phyloP scores from a whole-genome alignment of 345 rosid species.

The Cardamine occulta region DNA sequence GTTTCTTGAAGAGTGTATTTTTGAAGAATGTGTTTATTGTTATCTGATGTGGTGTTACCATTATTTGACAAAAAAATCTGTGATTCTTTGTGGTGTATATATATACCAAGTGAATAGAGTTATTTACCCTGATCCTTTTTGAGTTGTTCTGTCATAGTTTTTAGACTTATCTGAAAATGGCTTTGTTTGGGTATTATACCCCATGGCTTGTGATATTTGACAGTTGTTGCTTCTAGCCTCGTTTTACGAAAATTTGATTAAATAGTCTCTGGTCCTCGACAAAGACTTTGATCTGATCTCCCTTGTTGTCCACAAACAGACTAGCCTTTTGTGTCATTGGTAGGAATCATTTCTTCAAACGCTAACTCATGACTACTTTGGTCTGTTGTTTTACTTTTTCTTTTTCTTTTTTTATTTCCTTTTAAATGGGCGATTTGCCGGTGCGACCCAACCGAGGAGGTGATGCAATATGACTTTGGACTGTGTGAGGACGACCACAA shows the following conservation, averaged over 20 bases:
- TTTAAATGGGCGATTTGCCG: background rate
- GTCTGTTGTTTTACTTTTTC: background rate
- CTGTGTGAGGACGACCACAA: background rate
- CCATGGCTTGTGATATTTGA: conserved; percentile 9
- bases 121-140: background rate
- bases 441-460: conserved; percentile 1
- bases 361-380: conserved; percentile 23
- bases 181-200: background rate
- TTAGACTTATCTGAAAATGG: background rate
- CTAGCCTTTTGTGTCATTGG: conserved; percentile 8
- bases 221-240: background rate
- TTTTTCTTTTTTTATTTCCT: too few species aligned
- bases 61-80: conserved; percentile 8
- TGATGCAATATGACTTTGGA: background rate
- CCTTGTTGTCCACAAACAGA: conserved; percentile 27
- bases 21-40: conserved; percentile 18
- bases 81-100: conserved; percentile 7
- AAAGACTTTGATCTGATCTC: conserved; percentile 21
- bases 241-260: background rate
- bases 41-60: background rate
- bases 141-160: background rate
- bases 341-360: background rate
- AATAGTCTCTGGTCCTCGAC: conserved; percentile 20
- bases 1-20: conserved; percentile 14
- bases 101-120: background rate